phyloP scores from a whole-genome alignment of 345 rosid genomes.

The Camelina laxa region DNA sequence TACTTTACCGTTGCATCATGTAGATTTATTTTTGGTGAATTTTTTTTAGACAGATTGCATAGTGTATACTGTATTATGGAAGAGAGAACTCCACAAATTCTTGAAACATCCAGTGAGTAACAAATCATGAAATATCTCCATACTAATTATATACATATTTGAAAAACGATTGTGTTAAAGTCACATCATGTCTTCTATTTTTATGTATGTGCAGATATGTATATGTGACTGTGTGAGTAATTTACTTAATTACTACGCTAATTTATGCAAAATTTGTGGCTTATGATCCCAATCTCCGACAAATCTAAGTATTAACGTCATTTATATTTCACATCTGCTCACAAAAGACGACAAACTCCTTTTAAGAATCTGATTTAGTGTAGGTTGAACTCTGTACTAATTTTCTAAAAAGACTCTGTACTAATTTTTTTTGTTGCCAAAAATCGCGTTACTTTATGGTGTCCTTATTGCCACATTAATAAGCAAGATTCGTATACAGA shows the following conservation, averaged over 20 bases:
- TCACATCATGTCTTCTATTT: conserved; percentile 22
- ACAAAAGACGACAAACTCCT: conserved; percentile 38
- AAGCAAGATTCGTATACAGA: conserved; percentile 12
- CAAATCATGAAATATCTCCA: conserved; percentile 14
- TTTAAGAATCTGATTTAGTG: conserved; percentile 10
- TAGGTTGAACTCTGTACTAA: conserved; percentile 9
- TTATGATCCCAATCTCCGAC: conserved; percentile 46
- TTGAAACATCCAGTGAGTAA: conserved; percentile 17
- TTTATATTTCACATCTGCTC: conserved; percentile 34
- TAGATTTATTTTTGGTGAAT: conserved; percentile 1
- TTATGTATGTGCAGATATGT: not conserved
- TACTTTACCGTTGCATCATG: conserved; percentile 25
- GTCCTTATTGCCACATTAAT: conserved; percentile 27
- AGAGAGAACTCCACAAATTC: not conserved
- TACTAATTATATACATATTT: no score
- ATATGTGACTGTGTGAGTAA: not conserved
- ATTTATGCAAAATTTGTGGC: conserved; percentile 46
- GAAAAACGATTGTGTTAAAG: not conserved
- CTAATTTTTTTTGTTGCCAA: not conserved
- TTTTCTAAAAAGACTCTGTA: no score
- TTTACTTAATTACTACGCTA: conserved; percentile 34
- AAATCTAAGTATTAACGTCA: conserved; percentile 37
- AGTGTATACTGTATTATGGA: no score
- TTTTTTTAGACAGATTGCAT: no score
- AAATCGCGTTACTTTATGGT: conserved; percentile 15